Base-by-base conservation (phyloP, 345 rosid genomes). In the Ceriops zippeliana region DNA sequence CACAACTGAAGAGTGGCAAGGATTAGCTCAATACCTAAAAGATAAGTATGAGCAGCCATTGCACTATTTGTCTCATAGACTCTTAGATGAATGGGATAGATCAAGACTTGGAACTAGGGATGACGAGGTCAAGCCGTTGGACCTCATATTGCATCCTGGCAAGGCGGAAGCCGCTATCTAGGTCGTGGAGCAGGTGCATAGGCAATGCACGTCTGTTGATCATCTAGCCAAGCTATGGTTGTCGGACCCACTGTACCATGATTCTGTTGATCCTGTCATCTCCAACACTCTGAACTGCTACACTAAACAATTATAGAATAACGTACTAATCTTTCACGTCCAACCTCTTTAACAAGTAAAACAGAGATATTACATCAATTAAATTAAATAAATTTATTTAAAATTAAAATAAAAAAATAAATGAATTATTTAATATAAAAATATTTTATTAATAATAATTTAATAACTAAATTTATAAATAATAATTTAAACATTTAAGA, bases 81-180 rank as follows among this genome's bases (percentile, higher is more conserved):
- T 32, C 2, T 46, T 75, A 1, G 68, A 61, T 61, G 69, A 75
- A 35, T 75, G 79, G 77, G 79, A 75, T 65, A 35, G 71, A 61
- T 75, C 74, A 22, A 73, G 77, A 70, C 21, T 53, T 6, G 74
- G 68, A 3, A 52, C 52, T 16, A 34, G 27, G 2, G 62, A 63
- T 1, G 65, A 67, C 27, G 68, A 71, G 13, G 46, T 7, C 2
- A 61, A 27, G 68, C 63, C 72, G 13, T 10, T 79, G 59, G 66
- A 63, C 30, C 42, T n/a, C 32, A 34, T 65, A 10, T 59, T 75
- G 34, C 64, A 72, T 27, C 62, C 72, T 17, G 34, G 1, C 8
- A 75, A 56, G 49, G 79, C 77, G 19, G 76, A 75, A 68, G 26
- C 63, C 3, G 61, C 71, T 2, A 32, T 75, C 13, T 65, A 69